These are phyloP conservation scores for Ustilago sp. DNA, from an alignment of 1,284 basidiomycete genomes.

Conservation along the genomic window DNA sequence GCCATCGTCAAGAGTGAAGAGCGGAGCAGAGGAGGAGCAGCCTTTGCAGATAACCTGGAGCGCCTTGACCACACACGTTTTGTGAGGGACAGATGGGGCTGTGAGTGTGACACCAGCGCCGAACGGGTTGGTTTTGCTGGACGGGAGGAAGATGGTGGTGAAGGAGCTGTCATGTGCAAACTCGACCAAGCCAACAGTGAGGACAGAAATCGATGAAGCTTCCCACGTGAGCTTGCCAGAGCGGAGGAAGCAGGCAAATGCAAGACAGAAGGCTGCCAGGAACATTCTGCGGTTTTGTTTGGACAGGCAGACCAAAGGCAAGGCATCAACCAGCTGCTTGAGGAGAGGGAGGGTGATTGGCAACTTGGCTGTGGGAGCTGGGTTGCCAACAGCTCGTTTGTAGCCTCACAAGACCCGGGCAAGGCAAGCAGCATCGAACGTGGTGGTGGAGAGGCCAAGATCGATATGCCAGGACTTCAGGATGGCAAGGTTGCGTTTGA, in stretches of 20 bases:
- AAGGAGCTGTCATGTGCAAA: background rate
- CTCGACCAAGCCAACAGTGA: background rate
- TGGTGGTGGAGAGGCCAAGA: background rate
- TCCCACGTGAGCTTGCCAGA: background rate
- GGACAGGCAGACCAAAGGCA: background rate
- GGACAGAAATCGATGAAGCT: background rate
- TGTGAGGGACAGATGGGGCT: background rate
- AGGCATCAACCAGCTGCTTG: background rate
- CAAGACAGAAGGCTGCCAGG: background rate
- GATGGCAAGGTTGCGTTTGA: background rate
- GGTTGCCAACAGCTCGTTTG: background rate
- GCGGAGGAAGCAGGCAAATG: background rate
- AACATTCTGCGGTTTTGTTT: background rate
- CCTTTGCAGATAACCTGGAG: background rate
- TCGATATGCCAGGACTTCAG: background rate
- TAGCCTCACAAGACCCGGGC: background rate
- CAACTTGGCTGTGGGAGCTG: no score
- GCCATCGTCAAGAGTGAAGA: background rate
- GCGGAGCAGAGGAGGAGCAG: background rate
- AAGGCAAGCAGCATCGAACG: background rate
- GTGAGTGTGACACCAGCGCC: background rate
- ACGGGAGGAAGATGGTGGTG: background rate
- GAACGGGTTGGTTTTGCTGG: background rate
- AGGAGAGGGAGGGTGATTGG: background rate
- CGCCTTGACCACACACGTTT: background rate